Evolutionary conservation across 768 basidiomycete species (phyloP).

Genomic region (Leucocoprinus birnbaumii): DNA sequence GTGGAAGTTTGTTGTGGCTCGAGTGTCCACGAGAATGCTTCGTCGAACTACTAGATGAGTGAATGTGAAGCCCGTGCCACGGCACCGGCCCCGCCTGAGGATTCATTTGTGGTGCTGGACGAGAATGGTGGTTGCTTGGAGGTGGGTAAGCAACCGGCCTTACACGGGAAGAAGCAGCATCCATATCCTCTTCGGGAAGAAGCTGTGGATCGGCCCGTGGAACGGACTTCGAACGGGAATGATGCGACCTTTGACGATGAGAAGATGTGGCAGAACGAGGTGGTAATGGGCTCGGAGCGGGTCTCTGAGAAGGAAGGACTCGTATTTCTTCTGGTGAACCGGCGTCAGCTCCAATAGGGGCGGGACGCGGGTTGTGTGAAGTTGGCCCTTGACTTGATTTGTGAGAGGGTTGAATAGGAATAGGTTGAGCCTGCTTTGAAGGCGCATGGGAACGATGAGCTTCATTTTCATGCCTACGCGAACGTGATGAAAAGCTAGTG

Average conservation of each 20-base stretch:
- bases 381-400: constrained; percentile 27
- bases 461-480: constrained; percentile 17
- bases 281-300: constrained; percentile 12
- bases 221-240: constrained; percentile 44
- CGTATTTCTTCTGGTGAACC: constrained; percentile 57
- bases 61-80: constrained; percentile 3
- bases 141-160: constrained; percentile 21
- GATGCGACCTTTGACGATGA: constrained; percentile 23
- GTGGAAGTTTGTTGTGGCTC: constrained; percentile 6
- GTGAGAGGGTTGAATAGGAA: constrained; percentile 20
- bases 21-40: constrained; percentile 10
- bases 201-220: constrained; percentile 34
- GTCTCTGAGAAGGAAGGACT: constrained; percentile 49
- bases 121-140: constrained; percentile 12
- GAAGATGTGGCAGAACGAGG: constrained; percentile 29
- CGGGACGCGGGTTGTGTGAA: constrained; percentile 24
- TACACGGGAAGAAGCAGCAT: constrained; percentile 22
- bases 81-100: constrained; percentile 1
- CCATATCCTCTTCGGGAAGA: constrained; percentile 19
- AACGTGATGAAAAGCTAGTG: constrained; percentile 20
- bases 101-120: constrained; percentile 22
- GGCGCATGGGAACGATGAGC: constrained; percentile 16
- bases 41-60: constrained; percentile 4
- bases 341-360: constrained; percentile 15
- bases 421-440: constrained; percentile 1